These are phyloP conservation scores for Talaromyces sp. DNA, from an alignment of 2,329 filamentous ascomycete species.

Conservation along the genomic window DNA sequence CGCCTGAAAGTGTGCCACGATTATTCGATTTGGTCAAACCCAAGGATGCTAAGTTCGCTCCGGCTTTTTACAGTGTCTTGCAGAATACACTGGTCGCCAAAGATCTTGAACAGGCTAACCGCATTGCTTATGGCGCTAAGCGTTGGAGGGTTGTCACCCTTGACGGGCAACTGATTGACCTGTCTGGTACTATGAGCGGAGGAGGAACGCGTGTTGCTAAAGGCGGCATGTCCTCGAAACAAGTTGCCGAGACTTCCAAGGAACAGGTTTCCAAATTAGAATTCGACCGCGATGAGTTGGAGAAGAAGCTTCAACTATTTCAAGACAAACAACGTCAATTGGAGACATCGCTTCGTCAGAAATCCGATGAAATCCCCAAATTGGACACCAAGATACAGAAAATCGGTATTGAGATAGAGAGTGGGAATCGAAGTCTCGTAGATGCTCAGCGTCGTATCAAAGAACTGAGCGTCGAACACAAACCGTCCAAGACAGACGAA, in stretches of 20 bases:
- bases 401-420: slow-evolving; percentile 82
- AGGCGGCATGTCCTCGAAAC: slow-evolving; percentile 95
- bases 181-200: slow-evolving; percentile 97
- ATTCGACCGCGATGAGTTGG: slow-evolving; percentile 77
- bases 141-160: slow-evolving; percentile 96
- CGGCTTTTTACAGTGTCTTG: slow-evolving; percentile 92
- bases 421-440: slow-evolving; percentile 75
- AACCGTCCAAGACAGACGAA: slow-evolving; percentile 77
- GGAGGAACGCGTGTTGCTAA: slow-evolving; percentile 87
- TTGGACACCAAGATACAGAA: slow-evolving; percentile 92
- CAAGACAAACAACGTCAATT: slow-evolving; percentile 80
- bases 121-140: slow-evolving; percentile 90
- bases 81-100: slow-evolving; percentile 92
- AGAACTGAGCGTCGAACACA: slow-evolving; percentile 77
- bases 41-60: slow-evolving; percentile 80
- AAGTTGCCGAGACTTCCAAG: slow-evolving; percentile 79
- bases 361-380: slow-evolving; percentile 75
- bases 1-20: slow-evolving; percentile 86
- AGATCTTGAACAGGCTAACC: slow-evolving; percentile 92
- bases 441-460: slow-evolving; percentile 83
- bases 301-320: slow-evolving; percentile 78
- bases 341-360: slow-evolving; percentile 68
- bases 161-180: slow-evolving; percentile 93
- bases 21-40: slow-evolving; percentile 90
- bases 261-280: slow-evolving; percentile 89